These are phyloP conservation scores for Citrus sinensis DNA, from an alignment of 345 rosid genomes.

Conservation along the genomic window DNA sequence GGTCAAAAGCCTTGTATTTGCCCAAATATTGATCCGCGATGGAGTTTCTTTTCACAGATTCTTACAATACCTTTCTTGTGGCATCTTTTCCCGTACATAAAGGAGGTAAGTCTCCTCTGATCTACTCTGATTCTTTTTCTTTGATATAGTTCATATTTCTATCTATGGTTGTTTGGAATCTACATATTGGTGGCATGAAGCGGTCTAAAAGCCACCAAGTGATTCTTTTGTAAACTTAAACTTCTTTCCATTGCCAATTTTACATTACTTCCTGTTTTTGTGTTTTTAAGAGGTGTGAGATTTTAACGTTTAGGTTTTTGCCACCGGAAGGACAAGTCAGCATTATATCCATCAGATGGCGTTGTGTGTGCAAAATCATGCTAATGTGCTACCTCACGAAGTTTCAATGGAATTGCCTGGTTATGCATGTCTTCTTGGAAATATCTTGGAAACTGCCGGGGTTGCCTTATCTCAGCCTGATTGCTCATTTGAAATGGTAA, in stretches of 20 bases:
- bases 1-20: constrained; percentile 69
- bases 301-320: constrained; percentile 57
- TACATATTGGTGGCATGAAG: background rate
- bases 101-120: constrained; percentile 49
- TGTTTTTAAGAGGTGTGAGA: constrained; percentile 18
- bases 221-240: background rate
- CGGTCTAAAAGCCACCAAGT: background rate
- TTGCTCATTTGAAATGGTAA: constrained; percentile 84
- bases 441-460: constrained; percentile 77
- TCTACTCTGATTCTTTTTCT: constrained; percentile 7
- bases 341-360: constrained; percentile 81
- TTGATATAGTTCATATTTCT: background rate
- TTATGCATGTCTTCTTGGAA: constrained; percentile 91
- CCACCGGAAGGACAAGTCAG: constrained; percentile 56
- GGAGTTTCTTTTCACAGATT: constrained; percentile 84
- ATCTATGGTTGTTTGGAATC: background rate
- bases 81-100: constrained; percentile 71
- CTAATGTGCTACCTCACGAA: constrained; percentile 63
- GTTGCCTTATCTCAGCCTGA: constrained; percentile 70
- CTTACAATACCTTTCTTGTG: constrained; percentile 86
- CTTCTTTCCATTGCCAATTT: background rate
- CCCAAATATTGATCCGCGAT: constrained; percentile 52
- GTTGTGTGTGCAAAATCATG: constrained; percentile 50
- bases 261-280: background rate
- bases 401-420: constrained; percentile 60